phyloP scores from a whole-genome alignment of 164 flowering plant species.

The Warburgia ugandensis region DNA sequence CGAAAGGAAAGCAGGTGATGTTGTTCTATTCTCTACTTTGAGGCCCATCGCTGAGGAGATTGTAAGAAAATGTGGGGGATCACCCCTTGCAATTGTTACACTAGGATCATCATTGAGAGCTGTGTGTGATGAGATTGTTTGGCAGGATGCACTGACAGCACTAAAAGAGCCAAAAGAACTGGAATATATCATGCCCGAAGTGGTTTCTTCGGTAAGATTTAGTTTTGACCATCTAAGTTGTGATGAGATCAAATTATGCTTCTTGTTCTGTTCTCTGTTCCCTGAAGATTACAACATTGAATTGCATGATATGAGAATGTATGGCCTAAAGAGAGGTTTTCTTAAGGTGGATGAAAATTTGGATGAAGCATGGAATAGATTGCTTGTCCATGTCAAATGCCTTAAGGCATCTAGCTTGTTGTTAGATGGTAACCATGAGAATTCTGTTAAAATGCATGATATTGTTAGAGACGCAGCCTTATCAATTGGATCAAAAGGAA shows the following conservation, averaged over 20 bases:
- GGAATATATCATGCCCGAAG: constrained; percentile 7
- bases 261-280: constrained; percentile 18
- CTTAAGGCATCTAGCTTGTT: constrained; percentile 16
- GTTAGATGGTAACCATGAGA: constrained; percentile 3
- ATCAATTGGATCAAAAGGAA: constrained; percentile 6
- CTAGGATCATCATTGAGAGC: constrained; percentile 15
- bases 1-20: constrained; percentile 7
- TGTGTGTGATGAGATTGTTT: not conserved
- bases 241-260: constrained; percentile 11
- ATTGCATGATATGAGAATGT: not conserved
- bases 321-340: constrained; percentile 9
- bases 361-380: constrained; percentile 7
- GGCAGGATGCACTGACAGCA: constrained; percentile 9
- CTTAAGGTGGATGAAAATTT: constrained; percentile 4
- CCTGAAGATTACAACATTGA: constrained; percentile 5
- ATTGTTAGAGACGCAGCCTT: constrained; percentile 10
- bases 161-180: constrained; percentile 2
- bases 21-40: not conserved
- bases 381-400: not conserved
- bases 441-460: constrained; percentile 13
- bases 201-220: constrained; percentile 10
- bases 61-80: constrained; percentile 17
- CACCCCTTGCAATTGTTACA: constrained; percentile 19
- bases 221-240: constrained; percentile 15
- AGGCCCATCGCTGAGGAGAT: constrained; percentile 3